Evolutionary conservation across 805 yeast species (phyloP).

Genomic region (Candida sakaeoensis): DNA sequence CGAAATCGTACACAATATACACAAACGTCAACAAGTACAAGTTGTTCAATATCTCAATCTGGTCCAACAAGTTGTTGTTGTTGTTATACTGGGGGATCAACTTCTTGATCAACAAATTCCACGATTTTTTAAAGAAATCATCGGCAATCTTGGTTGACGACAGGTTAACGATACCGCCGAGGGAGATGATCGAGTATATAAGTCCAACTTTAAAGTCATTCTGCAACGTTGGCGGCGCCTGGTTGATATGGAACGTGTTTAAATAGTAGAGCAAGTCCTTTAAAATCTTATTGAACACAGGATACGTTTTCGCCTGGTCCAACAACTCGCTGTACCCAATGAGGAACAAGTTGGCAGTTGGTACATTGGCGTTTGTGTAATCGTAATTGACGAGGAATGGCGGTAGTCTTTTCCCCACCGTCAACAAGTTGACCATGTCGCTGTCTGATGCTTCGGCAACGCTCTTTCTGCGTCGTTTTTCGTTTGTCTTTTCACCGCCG

Average conservation of each 20-base stretch:
- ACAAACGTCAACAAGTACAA: slow-evolving; percentile 43
- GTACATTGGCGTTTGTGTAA: slow-evolving; percentile 11
- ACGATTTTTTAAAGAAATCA: slow-evolving; percentile 41
- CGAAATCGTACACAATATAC: slow-evolving; percentile 37
- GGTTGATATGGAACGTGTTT: slow-evolving; percentile 15
- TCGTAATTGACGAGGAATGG: slow-evolving; percentile 13
- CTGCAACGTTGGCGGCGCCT: background rate
- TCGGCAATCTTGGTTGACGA: slow-evolving; percentile 26
- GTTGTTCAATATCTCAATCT: slow-evolving; percentile 41
- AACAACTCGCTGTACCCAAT: slow-evolving; percentile 27
- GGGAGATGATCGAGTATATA: slow-evolving; percentile 41
- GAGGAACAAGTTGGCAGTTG: slow-evolving; percentile 26
- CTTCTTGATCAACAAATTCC: slow-evolving; percentile 39
- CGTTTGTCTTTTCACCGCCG: no score
- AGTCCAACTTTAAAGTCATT: slow-evolving; percentile 31
- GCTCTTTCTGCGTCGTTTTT: background rate
- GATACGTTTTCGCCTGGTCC: slow-evolving; percentile 11
- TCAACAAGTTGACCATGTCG: slow-evolving; percentile 26
- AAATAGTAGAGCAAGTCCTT: slow-evolving; percentile 21
- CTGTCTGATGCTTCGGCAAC: slow-evolving; percentile 7
- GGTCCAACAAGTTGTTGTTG: slow-evolving; percentile 22
- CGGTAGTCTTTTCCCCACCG: slow-evolving; percentile 25
- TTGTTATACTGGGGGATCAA: slow-evolving; percentile 32
- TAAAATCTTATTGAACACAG: slow-evolving; percentile 18
- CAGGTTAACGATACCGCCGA: slow-evolving; percentile 33